Conservation (phyloP, 129 eudicot species). For the Gnaphalium uliginosum region DNA sequence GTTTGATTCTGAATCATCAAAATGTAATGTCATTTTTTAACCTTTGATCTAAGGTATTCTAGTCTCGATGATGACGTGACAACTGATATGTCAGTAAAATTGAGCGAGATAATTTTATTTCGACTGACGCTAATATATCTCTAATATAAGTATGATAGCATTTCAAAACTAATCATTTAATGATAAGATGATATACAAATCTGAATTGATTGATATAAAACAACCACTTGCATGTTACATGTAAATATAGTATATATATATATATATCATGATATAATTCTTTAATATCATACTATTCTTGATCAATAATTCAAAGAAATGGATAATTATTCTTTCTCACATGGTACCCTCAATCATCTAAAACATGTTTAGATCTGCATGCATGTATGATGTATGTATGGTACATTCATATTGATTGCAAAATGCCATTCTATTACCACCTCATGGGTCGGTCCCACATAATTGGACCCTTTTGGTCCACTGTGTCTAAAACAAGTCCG, state of each 20-base stretch:
- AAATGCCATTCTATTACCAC: constrained; percentile 28
- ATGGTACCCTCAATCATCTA: constrained; percentile 21
- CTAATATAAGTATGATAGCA: no score
- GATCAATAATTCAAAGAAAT: background rate
- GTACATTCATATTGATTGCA: constrained; percentile 30
- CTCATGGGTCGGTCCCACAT: constrained; percentile 28
- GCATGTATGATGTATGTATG: constrained; percentile 31
- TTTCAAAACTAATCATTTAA: no score
- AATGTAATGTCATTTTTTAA: background rate
- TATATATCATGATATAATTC: background rate
- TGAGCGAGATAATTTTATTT: no score
- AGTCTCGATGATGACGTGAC: no score
- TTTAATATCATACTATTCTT: background rate
- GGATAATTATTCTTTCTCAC: constrained; percentile 7
- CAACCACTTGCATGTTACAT: background rate
- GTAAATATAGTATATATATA: no score
- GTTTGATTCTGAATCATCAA: background rate
- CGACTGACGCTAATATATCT: no score
- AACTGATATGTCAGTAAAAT: no score
- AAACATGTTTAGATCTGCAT: constrained; percentile 33
- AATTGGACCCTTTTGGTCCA: constrained; percentile 24
- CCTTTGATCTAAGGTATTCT: no score
- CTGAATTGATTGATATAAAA: background rate
- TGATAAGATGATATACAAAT: no score
- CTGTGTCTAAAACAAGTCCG: constrained; percentile 24